Conservation (phyloP, 805 yeast species). For the Lachancea meyersii region DNA sequence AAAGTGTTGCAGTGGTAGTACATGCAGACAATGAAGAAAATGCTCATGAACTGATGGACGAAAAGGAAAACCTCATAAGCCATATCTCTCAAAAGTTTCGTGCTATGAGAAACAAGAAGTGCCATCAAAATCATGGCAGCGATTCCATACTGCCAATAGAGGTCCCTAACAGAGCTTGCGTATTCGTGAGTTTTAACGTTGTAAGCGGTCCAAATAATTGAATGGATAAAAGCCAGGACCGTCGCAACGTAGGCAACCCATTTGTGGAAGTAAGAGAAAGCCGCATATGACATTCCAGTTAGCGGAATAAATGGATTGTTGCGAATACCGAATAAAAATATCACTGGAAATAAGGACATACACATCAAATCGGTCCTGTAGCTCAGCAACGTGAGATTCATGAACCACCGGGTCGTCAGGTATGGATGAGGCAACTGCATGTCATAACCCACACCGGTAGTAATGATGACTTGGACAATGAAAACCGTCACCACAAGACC, state of each 20-base stretch:
- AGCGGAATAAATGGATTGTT: constrained; percentile 59
- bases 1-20: constrained; percentile 52
- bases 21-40: constrained; percentile 45
- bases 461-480: constrained; percentile 29
- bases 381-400: constrained; percentile 38
- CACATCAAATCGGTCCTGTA: constrained; percentile 50
- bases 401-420: constrained; percentile 29
- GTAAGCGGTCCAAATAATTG: constrained; percentile 49
- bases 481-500: constrained; percentile 31
- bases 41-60: constrained; percentile 53
- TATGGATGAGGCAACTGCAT: constrained; percentile 36
- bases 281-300: constrained; percentile 55
- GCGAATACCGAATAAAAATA: constrained; percentile 62
- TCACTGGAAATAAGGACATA: constrained; percentile 49
- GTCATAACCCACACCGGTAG: constrained; percentile 33
- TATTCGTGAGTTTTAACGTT: constrained; percentile 38
- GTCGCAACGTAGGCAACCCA: constrained; percentile 54
- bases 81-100: constrained; percentile 44
- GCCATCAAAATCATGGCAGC: constrained; percentile 42
- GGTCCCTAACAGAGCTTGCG: constrained; percentile 37
- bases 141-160: constrained; percentile 44
- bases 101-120: constrained; percentile 43
- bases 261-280: constrained; percentile 60
- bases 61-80: constrained; percentile 56
- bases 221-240: constrained; percentile 50